Base-by-base conservation (phyloP, 2,329 filamentous ascomycete genomes). In the Trichoderma sp. region DNA sequence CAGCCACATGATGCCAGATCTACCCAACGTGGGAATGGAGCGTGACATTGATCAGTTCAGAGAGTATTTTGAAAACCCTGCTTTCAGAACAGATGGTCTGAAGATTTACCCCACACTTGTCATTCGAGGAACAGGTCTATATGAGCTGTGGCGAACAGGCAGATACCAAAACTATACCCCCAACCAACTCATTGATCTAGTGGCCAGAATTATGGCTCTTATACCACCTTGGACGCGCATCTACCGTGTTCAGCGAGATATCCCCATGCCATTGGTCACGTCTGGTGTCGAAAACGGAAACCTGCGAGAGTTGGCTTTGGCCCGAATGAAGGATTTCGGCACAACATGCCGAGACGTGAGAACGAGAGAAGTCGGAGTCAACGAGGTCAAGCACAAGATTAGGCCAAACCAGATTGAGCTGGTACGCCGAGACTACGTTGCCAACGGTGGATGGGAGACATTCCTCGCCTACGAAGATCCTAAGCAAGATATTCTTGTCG, bases 251-350 rank as follows among this genome's bases (percentile, higher is more conserved):
- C 97, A 99, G 87, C 92, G 97, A 83, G 97, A 99, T 85, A 99
- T 99, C 75, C 97, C 97, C n/a, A 99, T 99, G 97, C 97, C 97
- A 0, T 89, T 99, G 29, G 97, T 99, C n/a, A 98, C 97, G 0
- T 97, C 96, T 0, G 97, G 97, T 56, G 97, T 99, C 0, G 97
- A 99, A 85, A 99, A 99, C 80, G 97, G 97, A 77, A 99, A 99
- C 82, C 87, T 99, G 53, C 92, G 97, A 77, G 97, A 99, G 84
- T 87, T 99, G 66, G 96, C 97, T 0, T 87, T 99, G 74, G 95
- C 95, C n/a, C 90, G 97, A 27, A 99, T 99, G 97, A 98, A 98
- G 85, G 97, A 99, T 83, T 98, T 99, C 80, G 97, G 97, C 67
- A 99, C 97, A 0, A 95, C 94, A 1, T 99, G 97, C 83, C 94